Conservation (phyloP, 2,329 filamentous ascomycete species). For the Fusarium coffeatum region DNA sequence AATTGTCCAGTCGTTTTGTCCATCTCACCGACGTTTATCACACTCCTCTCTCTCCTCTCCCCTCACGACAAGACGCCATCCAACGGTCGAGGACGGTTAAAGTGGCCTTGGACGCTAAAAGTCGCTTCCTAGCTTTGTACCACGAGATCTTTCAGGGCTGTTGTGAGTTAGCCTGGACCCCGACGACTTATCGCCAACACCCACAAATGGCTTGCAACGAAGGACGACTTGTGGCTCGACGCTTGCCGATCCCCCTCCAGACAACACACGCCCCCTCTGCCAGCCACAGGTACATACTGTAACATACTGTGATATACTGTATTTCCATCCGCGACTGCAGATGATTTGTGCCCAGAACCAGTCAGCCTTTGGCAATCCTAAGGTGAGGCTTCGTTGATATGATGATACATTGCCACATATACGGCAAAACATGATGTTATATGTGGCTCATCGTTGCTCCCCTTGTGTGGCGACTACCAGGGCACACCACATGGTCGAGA, state of each 20-base stretch:
- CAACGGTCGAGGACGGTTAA: constrained; percentile 16
- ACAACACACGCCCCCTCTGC: constrained; percentile 35
- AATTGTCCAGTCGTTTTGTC: neutral
- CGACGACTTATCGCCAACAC: constrained; percentile 5
- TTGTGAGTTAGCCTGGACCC: constrained; percentile 4
- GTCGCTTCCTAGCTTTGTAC: constrained; percentile 23
- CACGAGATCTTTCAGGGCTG: constrained; percentile 16
- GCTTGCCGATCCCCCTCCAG: constrained; percentile 40
- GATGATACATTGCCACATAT: constrained; percentile 27
- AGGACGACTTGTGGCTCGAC: constrained; percentile 47
- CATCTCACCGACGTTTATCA: constrained; percentile 29
- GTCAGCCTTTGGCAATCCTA: constrained; percentile 19
- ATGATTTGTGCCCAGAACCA: constrained; percentile 18
- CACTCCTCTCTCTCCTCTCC: constrained; percentile 1
- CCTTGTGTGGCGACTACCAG: constrained; percentile 26
- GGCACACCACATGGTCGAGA: constrained; percentile 30
- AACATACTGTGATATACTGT: neutral
- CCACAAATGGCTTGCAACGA: constrained; percentile 34
- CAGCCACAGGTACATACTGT: constrained; percentile 12
- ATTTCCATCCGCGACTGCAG: neutral
- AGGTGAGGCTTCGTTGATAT: constrained; percentile 3
- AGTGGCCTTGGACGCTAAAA: constrained; percentile 10
- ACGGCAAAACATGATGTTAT: constrained; percentile 4
- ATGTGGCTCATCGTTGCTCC: constrained; percentile 38
- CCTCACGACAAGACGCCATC: neutral